Base-by-base conservation (phyloP, 768 basidiomycete species). In the Albatrellus ellisii region DNA sequence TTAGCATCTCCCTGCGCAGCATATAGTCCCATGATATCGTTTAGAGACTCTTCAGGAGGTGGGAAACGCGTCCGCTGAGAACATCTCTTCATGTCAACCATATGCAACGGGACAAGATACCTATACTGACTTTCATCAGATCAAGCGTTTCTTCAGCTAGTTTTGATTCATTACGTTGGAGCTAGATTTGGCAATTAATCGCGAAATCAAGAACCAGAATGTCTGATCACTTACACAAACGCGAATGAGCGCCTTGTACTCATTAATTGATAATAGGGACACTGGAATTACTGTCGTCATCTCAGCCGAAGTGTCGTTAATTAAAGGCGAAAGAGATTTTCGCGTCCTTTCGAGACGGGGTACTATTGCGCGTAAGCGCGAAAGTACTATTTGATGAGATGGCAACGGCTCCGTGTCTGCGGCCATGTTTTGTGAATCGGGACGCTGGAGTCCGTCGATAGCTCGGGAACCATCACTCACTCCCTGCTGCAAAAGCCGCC, bases 181-280 rank as follows among this genome's bases (percentile, higher is more conserved):
- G 52, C 80, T 83, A 48, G 0, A 32, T 26, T n/a, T n/a, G 46
- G 29, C 34, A 25, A 43, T 8, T 53, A 36, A 26, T 36, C 15
- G 18, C 20, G 4, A 36, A 12, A 29, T 28, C 31, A 37, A 6
- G 5, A 4, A 34, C 9, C 4, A 29, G 11, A 34, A 29, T 28
- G 11, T 25, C 26, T 12, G 6, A 26, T 17, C n/a, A 60, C 72
- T 46, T 51, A 78, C 74, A 32, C 62, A 68, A 36, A 64, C 52
- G 12, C 75, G 63, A 3, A 81, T 58, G 4, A 82, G 58, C 1
- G 73, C 69, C 32, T 68, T 60, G 60, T 72, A 76, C 54, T 85
- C 79, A 8, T 57, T 46, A 14, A 59, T 36, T 0, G 77, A 68
- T 15, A 82, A 54, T 8, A 77, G 42, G 12, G 65, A 62, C 3